These are phyloP conservation scores for Aureobasidium subglaciale DNA, from an alignment of 2,329 filamentous ascomycete genomes.

Conservation along the genomic window DNA sequence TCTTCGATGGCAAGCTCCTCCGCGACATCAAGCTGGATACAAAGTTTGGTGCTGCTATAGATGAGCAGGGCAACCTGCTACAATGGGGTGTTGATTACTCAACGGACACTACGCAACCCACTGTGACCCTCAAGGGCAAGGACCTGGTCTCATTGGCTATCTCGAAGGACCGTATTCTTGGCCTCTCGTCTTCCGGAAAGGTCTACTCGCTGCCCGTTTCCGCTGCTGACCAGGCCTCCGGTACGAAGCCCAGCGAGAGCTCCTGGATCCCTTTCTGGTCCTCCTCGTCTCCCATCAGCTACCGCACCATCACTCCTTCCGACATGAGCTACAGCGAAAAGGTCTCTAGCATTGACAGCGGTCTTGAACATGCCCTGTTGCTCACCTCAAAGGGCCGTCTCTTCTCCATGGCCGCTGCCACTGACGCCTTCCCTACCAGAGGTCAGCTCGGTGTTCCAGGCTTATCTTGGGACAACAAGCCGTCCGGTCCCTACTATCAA, in stretches of 20 bases:
- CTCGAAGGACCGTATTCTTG: constrained; percentile 77
- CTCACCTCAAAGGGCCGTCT: constrained; percentile 79
- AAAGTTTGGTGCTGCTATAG: constrained; percentile 77
- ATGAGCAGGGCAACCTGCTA: constrained; percentile 78
- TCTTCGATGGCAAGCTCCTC: constrained; percentile 77
- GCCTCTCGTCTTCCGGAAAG: constrained; percentile 63
- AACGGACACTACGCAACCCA: constrained; percentile 55
- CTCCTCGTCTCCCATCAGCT: constrained; percentile 53
- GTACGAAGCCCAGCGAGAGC: constrained; percentile 56
- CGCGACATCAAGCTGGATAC: constrained; percentile 80
- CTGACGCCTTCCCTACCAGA: constrained; percentile 66
- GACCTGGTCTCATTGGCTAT: constrained; percentile 69
- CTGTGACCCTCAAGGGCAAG: constrained; percentile 70
- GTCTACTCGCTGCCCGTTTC: constrained; percentile 82
- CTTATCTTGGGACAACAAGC: constrained; percentile 70
- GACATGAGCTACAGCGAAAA: constrained; percentile 63
- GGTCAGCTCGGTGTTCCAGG: constrained; percentile 86
- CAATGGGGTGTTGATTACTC: constrained; percentile 86
- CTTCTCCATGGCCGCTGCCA: constrained; percentile 79
- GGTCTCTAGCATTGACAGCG: constrained; percentile 66
- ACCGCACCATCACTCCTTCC: constrained; percentile 62
- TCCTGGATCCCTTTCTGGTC: constrained; percentile 73
- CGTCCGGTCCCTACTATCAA: constrained; percentile 69
- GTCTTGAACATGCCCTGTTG: constrained; percentile 78
- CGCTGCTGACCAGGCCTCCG: constrained; percentile 59